Evolutionary conservation across 805 yeast species (phyloP).

Genomic region (Komagataella kurtzmanii): DNA sequence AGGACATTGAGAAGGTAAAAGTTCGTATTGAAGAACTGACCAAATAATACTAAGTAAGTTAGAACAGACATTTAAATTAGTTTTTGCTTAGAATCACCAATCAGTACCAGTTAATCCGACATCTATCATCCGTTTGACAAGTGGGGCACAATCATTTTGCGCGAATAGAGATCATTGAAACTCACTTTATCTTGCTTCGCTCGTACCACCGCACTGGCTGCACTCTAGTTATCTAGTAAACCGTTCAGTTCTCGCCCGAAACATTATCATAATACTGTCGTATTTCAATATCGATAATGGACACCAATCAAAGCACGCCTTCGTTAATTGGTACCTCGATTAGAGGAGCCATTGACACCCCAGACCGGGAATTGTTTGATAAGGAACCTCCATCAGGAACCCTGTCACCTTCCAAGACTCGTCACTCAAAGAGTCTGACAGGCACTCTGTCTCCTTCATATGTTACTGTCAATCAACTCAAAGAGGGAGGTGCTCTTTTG

Average conservation of each 20-base stretch:
- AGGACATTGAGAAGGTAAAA: constrained; percentile 48
- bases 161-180: background rate
- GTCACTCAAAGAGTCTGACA: constrained; percentile 3
- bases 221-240: background rate
- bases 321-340: constrained; percentile 41
- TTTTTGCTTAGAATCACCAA: background rate
- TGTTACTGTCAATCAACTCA: constrained; percentile 26
- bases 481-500: constrained; percentile 36
- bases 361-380: constrained; percentile 1
- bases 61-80: background rate
- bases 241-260: background rate
- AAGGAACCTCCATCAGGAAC: background rate
- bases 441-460: constrained; percentile 8
- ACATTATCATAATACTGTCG: background rate
- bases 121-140: background rate
- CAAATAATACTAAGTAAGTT: constrained; percentile 27
- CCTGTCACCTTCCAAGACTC: background rate
- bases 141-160: background rate
- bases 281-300: background rate
- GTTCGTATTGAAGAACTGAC: constrained; percentile 47
- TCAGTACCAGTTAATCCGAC: background rate
- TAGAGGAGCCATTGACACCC: constrained; percentile 14
- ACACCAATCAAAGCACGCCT: constrained; percentile 17
- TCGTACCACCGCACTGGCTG: constrained; percentile 12
- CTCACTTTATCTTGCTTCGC: constrained; percentile 1